A percentile compares a stretch with the other conserved stretches of the same genome.
Conservation (phyloP, 768 basidiomycete genomes). For the Amanita inopinata region DNA sequence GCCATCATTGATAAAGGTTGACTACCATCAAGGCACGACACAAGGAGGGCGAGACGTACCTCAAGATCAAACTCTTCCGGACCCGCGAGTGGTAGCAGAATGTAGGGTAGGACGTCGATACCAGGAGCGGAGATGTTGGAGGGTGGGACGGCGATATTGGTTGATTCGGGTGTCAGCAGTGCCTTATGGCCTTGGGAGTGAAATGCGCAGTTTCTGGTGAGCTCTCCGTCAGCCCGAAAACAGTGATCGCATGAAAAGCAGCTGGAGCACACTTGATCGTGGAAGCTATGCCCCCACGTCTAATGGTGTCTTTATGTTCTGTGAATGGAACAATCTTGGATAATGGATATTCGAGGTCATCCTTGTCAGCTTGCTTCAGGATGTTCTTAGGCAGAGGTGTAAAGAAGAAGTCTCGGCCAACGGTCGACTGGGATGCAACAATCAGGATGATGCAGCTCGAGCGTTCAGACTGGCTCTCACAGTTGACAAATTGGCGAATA, state of each 20-base stretch:
- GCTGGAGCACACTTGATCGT: constrained; percentile 63
- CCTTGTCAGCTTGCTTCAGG: constrained; percentile 27
- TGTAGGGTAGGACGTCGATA: constrained; percentile 74
- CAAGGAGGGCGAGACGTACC: constrained; percentile 26
- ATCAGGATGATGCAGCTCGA: not conserved
- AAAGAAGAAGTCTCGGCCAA: constrained; percentile 74
- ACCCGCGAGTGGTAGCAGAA: constrained; percentile 87
- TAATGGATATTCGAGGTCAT: constrained; percentile 65
- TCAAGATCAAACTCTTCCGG: constrained; percentile 94
- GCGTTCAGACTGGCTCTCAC: constrained; percentile 32
- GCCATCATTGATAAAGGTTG: not conserved
- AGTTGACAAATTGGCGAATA: constrained; percentile 84
- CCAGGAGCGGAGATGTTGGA: constrained; percentile 56
- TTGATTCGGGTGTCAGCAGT: constrained; percentile 57
- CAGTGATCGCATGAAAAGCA: not conserved
- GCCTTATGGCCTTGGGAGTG: constrained; percentile 58
- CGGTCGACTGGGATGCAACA: constrained; percentile 41
- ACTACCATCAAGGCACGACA: not conserved
- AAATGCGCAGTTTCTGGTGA: constrained; percentile 69
- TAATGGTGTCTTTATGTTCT: constrained; percentile 79
- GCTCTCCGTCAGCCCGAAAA: not conserved
- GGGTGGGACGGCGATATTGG: constrained; percentile 44
- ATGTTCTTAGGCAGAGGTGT: constrained; percentile 50
- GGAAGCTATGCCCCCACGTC: constrained; percentile 80
- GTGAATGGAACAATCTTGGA: constrained; percentile 79